phyloP scores from a whole-genome alignment of 208 protist genomes.

The Spongospora subterranea region DNA sequence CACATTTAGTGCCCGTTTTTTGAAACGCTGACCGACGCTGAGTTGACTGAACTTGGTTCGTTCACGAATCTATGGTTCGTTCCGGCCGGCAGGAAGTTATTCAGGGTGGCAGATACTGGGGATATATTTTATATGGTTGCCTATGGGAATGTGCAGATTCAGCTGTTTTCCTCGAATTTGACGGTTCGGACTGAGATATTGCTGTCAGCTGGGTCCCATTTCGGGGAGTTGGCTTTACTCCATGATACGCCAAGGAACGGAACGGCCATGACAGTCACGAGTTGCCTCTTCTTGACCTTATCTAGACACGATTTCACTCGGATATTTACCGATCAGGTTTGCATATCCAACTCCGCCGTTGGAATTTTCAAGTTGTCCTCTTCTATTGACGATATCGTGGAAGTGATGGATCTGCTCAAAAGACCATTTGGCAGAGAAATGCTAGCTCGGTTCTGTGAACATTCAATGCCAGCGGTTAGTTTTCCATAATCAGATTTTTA shows the following conservation, averaged over 20 bases:
- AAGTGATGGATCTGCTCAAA: background rate
- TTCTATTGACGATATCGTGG: background rate
- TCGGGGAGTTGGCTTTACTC: conserved; percentile 6
- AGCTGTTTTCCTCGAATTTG: background rate
- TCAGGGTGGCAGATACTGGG: background rate
- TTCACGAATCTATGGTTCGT: conserved; percentile 4
- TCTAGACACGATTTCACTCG: background rate
- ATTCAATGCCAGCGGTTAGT: background rate
- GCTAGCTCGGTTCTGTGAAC: background rate
- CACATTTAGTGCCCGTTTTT: conserved; percentile 29
- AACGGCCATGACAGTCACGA: background rate
- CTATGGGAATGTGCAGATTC: background rate
- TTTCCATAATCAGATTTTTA: background rate
- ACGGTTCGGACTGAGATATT: background rate
- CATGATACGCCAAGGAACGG: background rate
- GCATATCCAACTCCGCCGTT: background rate
- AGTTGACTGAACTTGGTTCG: background rate
- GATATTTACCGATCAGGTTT: background rate
- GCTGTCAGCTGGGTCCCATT: background rate
- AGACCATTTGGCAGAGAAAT: background rate
- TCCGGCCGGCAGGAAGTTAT: background rate
- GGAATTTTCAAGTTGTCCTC: background rate
- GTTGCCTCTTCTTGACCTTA: background rate
- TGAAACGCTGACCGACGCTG: conserved; percentile 3
- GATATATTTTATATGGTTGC: conserved; percentile 43